Evolutionary conservation across 495 filamentous ascomycete genomes (phyloP).

Genomic region (Penicillium taxi): DNA sequence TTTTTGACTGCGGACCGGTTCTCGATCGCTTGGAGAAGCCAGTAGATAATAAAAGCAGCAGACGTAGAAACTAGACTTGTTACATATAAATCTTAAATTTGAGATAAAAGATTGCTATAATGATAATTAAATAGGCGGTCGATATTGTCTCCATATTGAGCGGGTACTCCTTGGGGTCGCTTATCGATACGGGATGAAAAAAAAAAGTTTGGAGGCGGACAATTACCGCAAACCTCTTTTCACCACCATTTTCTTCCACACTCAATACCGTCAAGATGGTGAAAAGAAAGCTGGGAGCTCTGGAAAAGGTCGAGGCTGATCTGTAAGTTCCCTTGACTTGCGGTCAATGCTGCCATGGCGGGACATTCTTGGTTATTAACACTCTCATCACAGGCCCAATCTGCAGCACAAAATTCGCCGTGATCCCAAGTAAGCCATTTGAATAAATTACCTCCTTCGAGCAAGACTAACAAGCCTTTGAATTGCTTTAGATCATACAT

Average conservation of each 20-base stretch:
- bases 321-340: conserved; percentile 41
- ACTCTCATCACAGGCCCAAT: conserved; percentile 50
- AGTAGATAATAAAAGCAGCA: no score
- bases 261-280: conserved; percentile 43
- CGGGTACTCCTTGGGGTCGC: conserved; percentile 11
- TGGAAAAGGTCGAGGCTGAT: conserved; percentile 93
- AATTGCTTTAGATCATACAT: conserved; percentile 57
- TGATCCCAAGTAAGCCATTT: conserved; percentile 60
- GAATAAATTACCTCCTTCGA: neutral
- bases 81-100: no score
- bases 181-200: conserved; percentile 38
- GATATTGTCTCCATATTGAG: neutral
- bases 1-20: no score
- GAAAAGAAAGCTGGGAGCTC: conserved; percentile 79
- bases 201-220: conserved; percentile 35
- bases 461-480: conserved; percentile 1
- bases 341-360: conserved; percentile 14
- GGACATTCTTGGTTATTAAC: conserved; percentile 15
- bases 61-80: no score
- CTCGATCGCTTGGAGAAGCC: no score
- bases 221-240: conserved; percentile 16
- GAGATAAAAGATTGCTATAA: no score
- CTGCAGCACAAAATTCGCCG: conserved; percentile 81
- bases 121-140: no score
- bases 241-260: conserved; percentile 7